Evolutionary conservation across 2,329 filamentous ascomycete genomes (phyloP).

Genomic region (Penicillium polonicum): DNA sequence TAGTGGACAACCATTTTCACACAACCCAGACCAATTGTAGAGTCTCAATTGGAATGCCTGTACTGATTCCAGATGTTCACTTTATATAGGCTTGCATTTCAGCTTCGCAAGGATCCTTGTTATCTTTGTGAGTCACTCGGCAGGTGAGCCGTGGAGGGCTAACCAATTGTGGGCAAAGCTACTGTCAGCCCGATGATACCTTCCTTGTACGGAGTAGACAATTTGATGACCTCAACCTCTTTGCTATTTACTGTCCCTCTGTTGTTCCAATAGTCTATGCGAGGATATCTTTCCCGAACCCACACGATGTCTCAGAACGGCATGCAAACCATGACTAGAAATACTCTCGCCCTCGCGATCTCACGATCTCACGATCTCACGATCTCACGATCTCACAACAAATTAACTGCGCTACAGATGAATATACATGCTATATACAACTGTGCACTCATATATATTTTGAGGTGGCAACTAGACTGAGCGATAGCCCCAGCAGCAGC

Average conservation of each 20-base stretch:
- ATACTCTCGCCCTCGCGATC: too few relatives aligned
- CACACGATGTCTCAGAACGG: not conserved
- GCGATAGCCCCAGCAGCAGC: not conserved
- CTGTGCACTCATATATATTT: not conserved
- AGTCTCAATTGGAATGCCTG: not conserved
- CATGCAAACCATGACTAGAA: not conserved
- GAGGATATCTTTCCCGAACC: not conserved
- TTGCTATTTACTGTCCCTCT: not conserved
- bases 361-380: not conserved
- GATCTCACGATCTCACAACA: not conserved
- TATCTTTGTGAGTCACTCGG: not conserved
- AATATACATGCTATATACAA: not conserved
- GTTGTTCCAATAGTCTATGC: not conserved
- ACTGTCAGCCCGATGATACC: not conserved
- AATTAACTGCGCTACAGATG: not conserved
- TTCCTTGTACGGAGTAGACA: not conserved
- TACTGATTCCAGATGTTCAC: not conserved
- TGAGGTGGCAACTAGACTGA: not conserved
- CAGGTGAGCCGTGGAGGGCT: not conserved
- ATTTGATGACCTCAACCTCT: not conserved
- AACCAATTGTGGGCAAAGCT: not conserved
- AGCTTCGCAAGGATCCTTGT: not conserved
- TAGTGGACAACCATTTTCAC: conserved; percentile 20
- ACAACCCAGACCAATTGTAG: not conserved
- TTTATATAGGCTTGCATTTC: not conserved